Percentiles rank a stretch among this genome's conserved stretches.
phyloP scores from a whole-genome alignment of 306 rosid genomes.

The Cicer cuneatum region DNA sequence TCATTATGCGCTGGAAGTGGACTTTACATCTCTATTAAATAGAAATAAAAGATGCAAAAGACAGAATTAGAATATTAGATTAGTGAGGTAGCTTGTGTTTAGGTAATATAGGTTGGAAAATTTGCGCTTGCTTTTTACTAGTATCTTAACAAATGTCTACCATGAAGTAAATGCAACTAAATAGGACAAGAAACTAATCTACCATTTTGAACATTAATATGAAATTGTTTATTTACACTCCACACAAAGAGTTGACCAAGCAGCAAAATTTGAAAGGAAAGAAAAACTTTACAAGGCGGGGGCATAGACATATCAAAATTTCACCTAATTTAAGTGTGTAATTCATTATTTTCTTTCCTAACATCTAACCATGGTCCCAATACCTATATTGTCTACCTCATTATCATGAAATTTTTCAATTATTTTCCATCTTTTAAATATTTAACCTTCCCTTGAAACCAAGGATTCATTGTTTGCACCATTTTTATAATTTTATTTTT shows the following conservation, averaged over 20 bases:
- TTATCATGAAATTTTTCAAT: not conserved
- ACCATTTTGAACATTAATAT: slow-evolving; percentile 28
- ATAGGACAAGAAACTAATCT: slow-evolving; percentile 41
- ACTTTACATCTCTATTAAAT: not conserved
- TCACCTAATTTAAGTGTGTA: slow-evolving; percentile 52
- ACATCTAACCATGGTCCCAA: slow-evolving; percentile 39
- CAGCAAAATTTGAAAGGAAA: slow-evolving; percentile 42
- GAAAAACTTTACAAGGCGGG: slow-evolving; percentile 11
- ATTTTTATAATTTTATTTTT: not conserved
- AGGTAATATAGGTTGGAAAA: slow-evolving; percentile 36
- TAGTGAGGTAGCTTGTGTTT: slow-evolving; percentile 14
- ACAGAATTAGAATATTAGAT: not conserved
- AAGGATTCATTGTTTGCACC: slow-evolving; percentile 32
- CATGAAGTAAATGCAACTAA: slow-evolving; percentile 36
- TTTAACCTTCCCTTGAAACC: slow-evolving; percentile 26
- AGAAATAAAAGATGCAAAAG: slow-evolving; percentile 6
- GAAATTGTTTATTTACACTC: slow-evolving; percentile 29
- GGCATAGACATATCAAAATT: slow-evolving; percentile 41
- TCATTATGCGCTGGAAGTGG: not conserved
- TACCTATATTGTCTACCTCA: slow-evolving; percentile 24
- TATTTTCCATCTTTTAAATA: slow-evolving; percentile 27
- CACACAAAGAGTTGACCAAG: slow-evolving; percentile 19
- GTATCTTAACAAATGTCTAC: not conserved
- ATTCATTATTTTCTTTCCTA: slow-evolving; percentile 50
- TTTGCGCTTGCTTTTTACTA: not conserved